Base-by-base conservation (phyloP, 106 monocot genomes). In the Cymbidium sinense region DNA sequence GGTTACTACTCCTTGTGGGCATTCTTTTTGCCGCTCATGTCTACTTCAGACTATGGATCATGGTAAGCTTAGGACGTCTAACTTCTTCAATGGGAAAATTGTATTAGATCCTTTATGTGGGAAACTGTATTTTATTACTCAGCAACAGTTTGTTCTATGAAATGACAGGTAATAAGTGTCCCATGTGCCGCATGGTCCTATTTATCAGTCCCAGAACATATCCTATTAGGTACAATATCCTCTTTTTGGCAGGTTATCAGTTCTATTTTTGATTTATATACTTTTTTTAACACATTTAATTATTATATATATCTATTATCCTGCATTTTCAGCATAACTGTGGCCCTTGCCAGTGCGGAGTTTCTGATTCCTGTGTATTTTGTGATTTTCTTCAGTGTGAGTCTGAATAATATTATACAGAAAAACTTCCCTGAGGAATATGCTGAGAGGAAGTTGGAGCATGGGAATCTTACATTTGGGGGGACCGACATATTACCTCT, bases 1-100 rank as follows among this genome's bases (percentile, higher is more conserved):
- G 30, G 92, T 99, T 21, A 99, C 98, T 67, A 99, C 98, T 65
- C 94, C 98, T 70, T 99, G 98, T 87, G 98, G 98, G 5, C 98
- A 99, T 82, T 94, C 98, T 51, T 95, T 99, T 82, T 99, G 98
- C 75, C 92, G 98, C 15, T 75, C 85, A 76, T 99, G 98, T 83
- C 82, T 99, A 50, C 90, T 89, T 86, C 98, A 95, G 75, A 88
- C 98, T 35, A 87, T 99, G 98, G 98, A 99, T 73, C 98, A 99
- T 77, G 87, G 98, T 99, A 75, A 94, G 85, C 69, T 64, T 70
- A 76, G 23, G 5, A 36, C 50, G 74, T 39, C 37, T 21, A 37
- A 13, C 35, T 19, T 72, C 37, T 18, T 35, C 0, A n/a, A 5
- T 72, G 37, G 47, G 19, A 72, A 72, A 37, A 72, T 36, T 35